Evolutionary conservation across 805 yeast genomes (phyloP), one percentile per base, ranked within the genome.

Genomic region (Lachancea kluyveri): DNA sequence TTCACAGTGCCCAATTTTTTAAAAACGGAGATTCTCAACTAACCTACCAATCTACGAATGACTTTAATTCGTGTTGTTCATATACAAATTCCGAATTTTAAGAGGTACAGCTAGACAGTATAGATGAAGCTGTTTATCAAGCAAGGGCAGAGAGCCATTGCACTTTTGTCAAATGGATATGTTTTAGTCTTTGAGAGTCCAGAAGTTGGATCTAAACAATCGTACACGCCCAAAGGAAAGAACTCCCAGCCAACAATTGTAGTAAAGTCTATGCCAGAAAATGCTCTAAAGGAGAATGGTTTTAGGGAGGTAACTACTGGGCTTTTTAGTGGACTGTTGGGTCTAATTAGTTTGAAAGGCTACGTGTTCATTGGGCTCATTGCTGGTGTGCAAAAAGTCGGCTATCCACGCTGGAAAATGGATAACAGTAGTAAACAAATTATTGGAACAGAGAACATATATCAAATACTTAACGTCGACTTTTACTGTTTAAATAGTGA

Each of bases 41-140:
- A n/a, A n/a, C n/a, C n/a, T n/a, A n/a, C n/a, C n/a, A n/a, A n/a
- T n/a, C n/a, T n/a, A n/a, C n/a, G n/a, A n/a, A n/a, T n/a, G n/a
- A n/a, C n/a, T n/a, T n/a, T n/a, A n/a, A n/a, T n/a, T n/a, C n/a
- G n/a, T n/a, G n/a, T n/a, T n/a, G n/a, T n/a, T n/a, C n/a, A n/a
- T n/a, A n/a, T n/a, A n/a, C n/a, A n/a, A n/a, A n/a, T n/a, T n/a
- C n/a, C n/a, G n/a, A n/a, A n/a, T n/a, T n/a, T n/a, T n/a, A n/a
- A n/a, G n/a, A n/a, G n/a, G n/a, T n/a, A n/a, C n/a, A n/a, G n/a
- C n/a, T n/a, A n/a, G n/a, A n/a, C n/a, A n/a, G n/a, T n/a, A n/a
- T n/a, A n/a, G n/a, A 82, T 83, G 87, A 70, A 62, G 53, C 67
- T 83, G 8, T 76, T 66, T 54, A 65, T 81, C 32, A 74, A 80